Evolutionary conservation across 257 asterid species (phyloP), one percentile per base, ranked within the genome.

Genomic region (Gardenia jasminoides): DNA sequence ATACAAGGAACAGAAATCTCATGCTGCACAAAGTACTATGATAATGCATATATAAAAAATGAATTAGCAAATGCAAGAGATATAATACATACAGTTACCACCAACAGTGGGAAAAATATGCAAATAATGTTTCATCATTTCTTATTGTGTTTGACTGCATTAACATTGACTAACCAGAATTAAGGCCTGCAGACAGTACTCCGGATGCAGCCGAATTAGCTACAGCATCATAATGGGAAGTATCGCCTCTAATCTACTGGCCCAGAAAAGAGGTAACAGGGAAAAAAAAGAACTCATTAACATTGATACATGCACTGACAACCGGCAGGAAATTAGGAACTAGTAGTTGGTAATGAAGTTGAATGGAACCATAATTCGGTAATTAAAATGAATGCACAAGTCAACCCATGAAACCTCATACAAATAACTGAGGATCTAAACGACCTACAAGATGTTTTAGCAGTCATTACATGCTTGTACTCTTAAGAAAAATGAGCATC

Each of bases 181-280:
- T 92, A 44, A 93, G 87, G 74, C 98, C 92, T 44, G 99, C 98
- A n/a, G 96, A 88, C 46, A 90, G 89, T 67, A 95, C 97, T 72
- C 99, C 98, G 67, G 99, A 95, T 66, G 98, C 94, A 78, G 98
- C 94, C 72, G 99, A 91, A 88, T 93, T 92, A 22, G 92, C 97
- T 84, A 95, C 99, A 7, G 97, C 94, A 92, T 95, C 99, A 75
- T 95, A 95, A 82, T 95, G 98, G 74, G 98, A 65, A 31, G 99
- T 93, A 78, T 93, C 99, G 15, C 99, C 99, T 88, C 93, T 86
- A 82, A 95, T 64, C 97, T 94, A 90, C 80, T 71, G 77, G 81
- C 62, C 91, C 47, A 24, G 76, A 84, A 78, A 58, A 70, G 56
- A 43, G 78, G 1, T 9, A 46, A 36, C 41, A 36, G 41, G 41